phyloP scores from a whole-genome alignment of 176 grass and related monocot genomes.

The Ampelocalamus luodianensis region DNA sequence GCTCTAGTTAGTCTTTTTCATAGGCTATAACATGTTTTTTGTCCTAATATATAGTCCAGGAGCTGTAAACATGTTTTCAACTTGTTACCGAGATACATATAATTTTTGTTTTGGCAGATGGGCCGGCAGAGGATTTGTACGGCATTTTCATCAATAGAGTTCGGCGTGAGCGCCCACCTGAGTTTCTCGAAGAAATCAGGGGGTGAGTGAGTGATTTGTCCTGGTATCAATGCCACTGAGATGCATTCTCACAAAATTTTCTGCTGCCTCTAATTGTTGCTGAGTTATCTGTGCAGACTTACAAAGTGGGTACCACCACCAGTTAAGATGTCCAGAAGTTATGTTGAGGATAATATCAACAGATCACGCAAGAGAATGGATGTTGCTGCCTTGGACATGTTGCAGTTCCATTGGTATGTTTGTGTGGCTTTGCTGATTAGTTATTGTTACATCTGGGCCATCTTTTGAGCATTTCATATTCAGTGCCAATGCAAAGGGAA shows the following conservation, averaged over 20 bases:
- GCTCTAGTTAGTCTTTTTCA: neutral
- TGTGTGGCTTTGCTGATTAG: neutral
- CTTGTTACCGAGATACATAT: neutral
- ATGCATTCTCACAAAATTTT: neutral
- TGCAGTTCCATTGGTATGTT: conserved; percentile 91
- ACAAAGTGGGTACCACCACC: conserved; percentile 94
- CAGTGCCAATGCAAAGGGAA: neutral
- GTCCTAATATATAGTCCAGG: neutral
- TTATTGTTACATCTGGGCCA: neutral
- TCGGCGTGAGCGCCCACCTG: conserved; percentile 70
- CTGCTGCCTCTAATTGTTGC: neutral
- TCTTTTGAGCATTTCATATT: neutral
- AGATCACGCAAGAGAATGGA: conserved; percentile 91
- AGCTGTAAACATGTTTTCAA: neutral
- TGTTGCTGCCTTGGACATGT: conserved; percentile 80
- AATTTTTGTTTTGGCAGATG: conserved; percentile 57
- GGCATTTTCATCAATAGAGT: conserved; percentile 88
- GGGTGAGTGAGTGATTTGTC: conserved; percentile 39
- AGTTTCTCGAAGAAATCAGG: conserved; percentile 79
- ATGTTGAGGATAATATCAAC: conserved; percentile 79
- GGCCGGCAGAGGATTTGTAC: conserved; percentile 91
- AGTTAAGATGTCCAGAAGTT: conserved; percentile 86
- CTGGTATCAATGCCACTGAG: neutral
- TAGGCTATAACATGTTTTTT: neutral
- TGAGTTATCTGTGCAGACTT: conserved; percentile 41